Evolutionary conservation across 73 alveolate species (phyloP), one percentile per base, ranked within the genome.

Genomic region (Tetrahymena malaccensis): DNA sequence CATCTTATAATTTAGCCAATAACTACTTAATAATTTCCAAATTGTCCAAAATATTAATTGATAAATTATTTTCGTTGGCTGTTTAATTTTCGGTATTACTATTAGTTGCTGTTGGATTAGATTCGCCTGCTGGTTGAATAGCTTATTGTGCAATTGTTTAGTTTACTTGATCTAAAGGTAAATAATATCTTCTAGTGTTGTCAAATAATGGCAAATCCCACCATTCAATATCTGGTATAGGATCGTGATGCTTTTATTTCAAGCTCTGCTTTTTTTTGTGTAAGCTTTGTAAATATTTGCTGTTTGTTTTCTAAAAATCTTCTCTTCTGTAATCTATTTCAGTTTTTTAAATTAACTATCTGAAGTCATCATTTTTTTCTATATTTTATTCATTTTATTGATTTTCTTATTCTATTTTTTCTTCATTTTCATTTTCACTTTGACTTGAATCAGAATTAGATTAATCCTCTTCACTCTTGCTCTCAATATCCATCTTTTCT

Each of bases 151-250:
- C 21, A 6, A 95, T 10, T 34, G 84, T 50, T 43, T 57, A 93
- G 50, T 94, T 95, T 6, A 58, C 94, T 4, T 43, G 56, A 19
- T 85, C 95, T 31, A 83, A 37, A 8, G 97, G 96, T 17, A 94
- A 58, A 93, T 96, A 97, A 40, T 40, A 96, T 85, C 93, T 83
- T 55, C 85, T 43, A 57, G 85, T 93, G 43, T 84, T 94, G 34
- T 98, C 97, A 4, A 98, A 96, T 35, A 98, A 84, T 2, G 95
- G 96, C 22, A 85, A 84, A 96, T 98, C 99, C 99, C 99, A 98
- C 98, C 98, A 96, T 95, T 98, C 99, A 43, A 98, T 94, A 31
- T 97, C 99, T 40, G 99, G 99, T 12, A 98, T 94, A 35, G 98
- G 98, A 93, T 98, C 99, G n/a, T 96, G 97, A 58, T 98, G 98